Conservation (phyloP, 2,329 filamentous ascomycete genomes). For the Colletotrichum higginsianum region DNA sequence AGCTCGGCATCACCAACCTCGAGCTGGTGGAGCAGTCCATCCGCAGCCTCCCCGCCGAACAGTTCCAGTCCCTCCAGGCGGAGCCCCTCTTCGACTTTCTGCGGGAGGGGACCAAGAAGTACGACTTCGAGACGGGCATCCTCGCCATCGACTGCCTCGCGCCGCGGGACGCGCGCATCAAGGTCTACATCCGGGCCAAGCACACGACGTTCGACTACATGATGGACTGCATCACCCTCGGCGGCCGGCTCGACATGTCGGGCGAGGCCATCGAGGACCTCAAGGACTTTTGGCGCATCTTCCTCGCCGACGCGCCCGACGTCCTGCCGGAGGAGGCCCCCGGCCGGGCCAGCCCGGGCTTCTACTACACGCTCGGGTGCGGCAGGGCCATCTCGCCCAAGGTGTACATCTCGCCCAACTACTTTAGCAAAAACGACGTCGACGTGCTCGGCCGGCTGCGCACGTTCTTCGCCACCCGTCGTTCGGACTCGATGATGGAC, state of each 20-base stretch:
- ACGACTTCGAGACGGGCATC: constrained; percentile 38
- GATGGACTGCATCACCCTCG: constrained; percentile 40
- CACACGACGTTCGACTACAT: constrained; percentile 36
- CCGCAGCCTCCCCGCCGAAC: constrained; percentile 24
- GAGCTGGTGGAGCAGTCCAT: constrained; percentile 35
- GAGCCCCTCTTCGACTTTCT: constrained; percentile 32
- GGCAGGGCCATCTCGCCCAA: constrained; percentile 35
- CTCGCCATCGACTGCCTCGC: constrained; percentile 37
- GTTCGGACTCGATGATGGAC: constrained; percentile 39
- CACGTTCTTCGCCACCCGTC: constrained; percentile 34
- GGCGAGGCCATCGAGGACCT: constrained; percentile 36
- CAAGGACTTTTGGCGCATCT: constrained; percentile 32
- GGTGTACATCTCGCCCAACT: constrained; percentile 37
- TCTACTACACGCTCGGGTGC: constrained; percentile 39
- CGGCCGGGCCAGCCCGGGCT: constrained; percentile 32
- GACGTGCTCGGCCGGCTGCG: constrained; percentile 36
- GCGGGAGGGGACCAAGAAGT: constrained; percentile 29
- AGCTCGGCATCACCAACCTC: constrained; percentile 37
- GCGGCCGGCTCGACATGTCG: constrained; percentile 36
- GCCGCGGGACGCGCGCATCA: constrained; percentile 31
- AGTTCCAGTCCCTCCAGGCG: constrained; percentile 22
- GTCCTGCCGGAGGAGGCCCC: constrained; percentile 31
- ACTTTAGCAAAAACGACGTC: constrained; percentile 29
- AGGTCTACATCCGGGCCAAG: constrained; percentile 35
- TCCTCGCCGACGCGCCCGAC: constrained; percentile 26